These are phyloP conservation scores for Yamadazyma kanchanaburiensis DNA, from an alignment of 1,139 yeast genomes.

Conservation along the genomic window DNA sequence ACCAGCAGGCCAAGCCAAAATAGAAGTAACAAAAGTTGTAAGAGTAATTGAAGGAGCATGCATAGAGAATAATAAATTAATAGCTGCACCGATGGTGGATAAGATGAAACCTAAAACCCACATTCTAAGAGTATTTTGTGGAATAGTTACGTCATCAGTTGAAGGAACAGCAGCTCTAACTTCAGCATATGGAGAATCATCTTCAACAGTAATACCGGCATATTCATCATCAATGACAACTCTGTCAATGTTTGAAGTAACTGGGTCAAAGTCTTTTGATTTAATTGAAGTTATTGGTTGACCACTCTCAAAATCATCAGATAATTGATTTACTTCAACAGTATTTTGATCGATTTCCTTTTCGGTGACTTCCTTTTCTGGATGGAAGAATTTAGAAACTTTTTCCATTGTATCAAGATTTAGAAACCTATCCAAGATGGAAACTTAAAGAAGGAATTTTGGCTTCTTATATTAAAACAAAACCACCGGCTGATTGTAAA, in stretches of 20 bases:
- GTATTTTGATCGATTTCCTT: constrained; percentile 3
- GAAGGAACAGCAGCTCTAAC: constrained; percentile 70
- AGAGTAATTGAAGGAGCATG: constrained; percentile 55
- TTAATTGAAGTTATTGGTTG: constrained; percentile 20
- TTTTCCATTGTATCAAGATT: too few species aligned
- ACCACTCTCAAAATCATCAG: constrained; percentile 17
- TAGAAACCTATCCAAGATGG: too few species aligned
- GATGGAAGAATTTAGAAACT: background rate
- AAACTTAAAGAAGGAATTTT: too few species aligned
- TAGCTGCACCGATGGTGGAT: constrained; percentile 57
- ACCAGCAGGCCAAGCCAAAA: constrained; percentile 65
- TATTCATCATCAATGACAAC: constrained; percentile 36
- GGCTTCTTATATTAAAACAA: too few species aligned
- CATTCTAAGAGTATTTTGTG: constrained; percentile 61
- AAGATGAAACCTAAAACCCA: constrained; percentile 55
- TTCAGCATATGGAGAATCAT: constrained; percentile 56
- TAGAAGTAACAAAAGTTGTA: constrained; percentile 54
- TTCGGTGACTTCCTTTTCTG: too few species aligned
- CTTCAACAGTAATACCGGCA: constrained; percentile 40
- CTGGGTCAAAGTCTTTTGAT: constrained; percentile 36
- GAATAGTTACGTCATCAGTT: constrained; percentile 50
- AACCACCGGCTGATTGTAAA: too few species aligned
- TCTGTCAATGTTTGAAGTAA: constrained; percentile 24
- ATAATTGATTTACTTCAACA: constrained; percentile 3
- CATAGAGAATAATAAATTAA: constrained; percentile 58